Percentiles rank a stretch among this genome's conserved stretches.
Conservation (phyloP, 2,329 filamentous ascomycete genomes). For the Trichoderma koningiopsis region DNA sequence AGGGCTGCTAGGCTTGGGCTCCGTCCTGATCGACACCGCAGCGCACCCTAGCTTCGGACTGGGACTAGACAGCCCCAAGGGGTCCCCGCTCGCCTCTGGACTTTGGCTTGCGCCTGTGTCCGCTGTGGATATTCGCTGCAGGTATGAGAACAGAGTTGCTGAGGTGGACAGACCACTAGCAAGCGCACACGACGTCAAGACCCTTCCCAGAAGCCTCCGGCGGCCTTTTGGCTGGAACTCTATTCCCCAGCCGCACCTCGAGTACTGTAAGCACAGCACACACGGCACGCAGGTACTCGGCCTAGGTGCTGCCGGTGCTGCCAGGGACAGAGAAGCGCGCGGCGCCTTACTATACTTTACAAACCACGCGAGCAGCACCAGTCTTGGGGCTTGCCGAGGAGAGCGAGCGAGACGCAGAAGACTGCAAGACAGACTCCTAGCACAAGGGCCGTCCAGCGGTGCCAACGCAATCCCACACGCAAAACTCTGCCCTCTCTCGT, state of each 20-base stretch:
- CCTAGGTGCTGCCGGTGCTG: constrained; percentile 15
- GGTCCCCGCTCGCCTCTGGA: constrained; percentile 18
- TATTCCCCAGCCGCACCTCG: constrained; percentile 8
- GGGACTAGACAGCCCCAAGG: constrained; percentile 13
- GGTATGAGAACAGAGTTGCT: neutral
- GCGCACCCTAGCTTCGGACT: neutral
- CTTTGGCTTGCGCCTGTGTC: constrained; percentile 20
- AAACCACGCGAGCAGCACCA: constrained; percentile 7
- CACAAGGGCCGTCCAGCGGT: neutral
- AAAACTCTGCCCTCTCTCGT: constrained; percentile 4
- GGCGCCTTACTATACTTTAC: neutral
- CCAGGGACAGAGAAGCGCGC: constrained; percentile 6
- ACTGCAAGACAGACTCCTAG: neutral
- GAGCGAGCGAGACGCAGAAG: neutral
- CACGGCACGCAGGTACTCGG: neutral
- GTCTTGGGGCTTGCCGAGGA: neutral
- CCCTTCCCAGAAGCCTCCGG: constrained; percentile 6
- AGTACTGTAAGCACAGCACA: constrained; percentile 4
- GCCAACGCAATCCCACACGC: neutral
- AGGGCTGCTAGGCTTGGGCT: constrained; percentile 5
- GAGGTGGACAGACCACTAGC: constrained; percentile 10
- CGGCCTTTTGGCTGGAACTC: constrained; percentile 22
- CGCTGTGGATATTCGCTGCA: constrained; percentile 8
- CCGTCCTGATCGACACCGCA: constrained; percentile 26
- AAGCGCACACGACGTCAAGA: constrained; percentile 16